A percentile compares a stretch with the other conserved stretches of the same genome.
Conservation (phyloP, 306 rosid species). For the Calophaca sinica region DNA sequence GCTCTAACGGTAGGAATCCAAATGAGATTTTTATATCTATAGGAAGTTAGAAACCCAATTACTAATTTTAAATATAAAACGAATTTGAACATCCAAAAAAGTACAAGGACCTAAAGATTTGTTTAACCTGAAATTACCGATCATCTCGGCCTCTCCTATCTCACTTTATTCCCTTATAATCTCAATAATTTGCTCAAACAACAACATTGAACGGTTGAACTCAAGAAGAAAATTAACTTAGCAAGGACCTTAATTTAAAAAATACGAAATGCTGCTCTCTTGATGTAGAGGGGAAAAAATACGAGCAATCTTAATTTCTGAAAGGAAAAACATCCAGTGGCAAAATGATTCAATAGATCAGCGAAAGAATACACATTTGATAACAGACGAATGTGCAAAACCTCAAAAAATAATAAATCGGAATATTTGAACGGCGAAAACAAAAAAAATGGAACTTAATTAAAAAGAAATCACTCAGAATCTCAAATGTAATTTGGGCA, state of each 20-base stretch:
- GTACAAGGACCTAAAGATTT: neutral
- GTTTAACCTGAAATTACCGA: slow-evolving; percentile 9
- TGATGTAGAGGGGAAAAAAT: neutral
- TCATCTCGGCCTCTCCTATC: neutral
- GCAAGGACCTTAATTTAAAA: neutral
- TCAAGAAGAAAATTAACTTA: neutral
- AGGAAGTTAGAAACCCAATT: neutral
- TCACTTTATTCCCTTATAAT: neutral
- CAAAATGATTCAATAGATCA: slow-evolving; percentile 42
- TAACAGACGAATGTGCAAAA: slow-evolving; percentile 23
- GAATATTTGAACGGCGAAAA: slow-evolving; percentile 8
- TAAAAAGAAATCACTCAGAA: too few species aligned
- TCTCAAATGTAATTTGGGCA: neutral
- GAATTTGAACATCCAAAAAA: slow-evolving; percentile 2
- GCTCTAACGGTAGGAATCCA: neutral
- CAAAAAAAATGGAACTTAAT: neutral
- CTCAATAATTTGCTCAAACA: slow-evolving; percentile 33
- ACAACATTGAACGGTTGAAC: slow-evolving; percentile 13
- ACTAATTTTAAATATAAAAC: neutral
- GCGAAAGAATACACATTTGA: neutral
- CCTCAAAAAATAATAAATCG: slow-evolving; percentile 18
- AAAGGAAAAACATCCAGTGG: neutral
- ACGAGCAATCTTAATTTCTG: neutral
- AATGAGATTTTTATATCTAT: neutral
- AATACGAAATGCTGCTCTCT: neutral